These are phyloP conservation scores for Niebla homalea DNA, from an alignment of 495 filamentous ascomycete species.

Conservation along the genomic window DNA sequence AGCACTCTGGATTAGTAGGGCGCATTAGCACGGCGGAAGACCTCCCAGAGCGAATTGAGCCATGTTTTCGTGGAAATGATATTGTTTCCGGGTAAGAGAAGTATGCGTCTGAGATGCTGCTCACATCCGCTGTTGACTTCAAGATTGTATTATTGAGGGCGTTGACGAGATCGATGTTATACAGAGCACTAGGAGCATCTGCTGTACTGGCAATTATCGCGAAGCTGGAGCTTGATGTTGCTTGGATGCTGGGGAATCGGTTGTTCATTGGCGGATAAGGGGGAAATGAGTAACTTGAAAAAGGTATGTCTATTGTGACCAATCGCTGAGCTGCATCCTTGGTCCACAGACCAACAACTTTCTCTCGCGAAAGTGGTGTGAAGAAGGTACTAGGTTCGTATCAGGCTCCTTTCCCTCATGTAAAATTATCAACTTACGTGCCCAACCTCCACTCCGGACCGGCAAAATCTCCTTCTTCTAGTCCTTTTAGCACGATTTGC, in stretches of 20 bases:
- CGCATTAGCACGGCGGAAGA: conserved; percentile 32
- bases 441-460: conserved; percentile 27
- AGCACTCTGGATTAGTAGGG: conserved; percentile 30
- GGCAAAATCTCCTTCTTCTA: conserved; percentile 30
- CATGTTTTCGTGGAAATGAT: conserved; percentile 22
- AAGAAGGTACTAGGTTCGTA: conserved; percentile 21
- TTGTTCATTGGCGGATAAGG: background rate
- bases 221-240: conserved; percentile 15
- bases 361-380: conserved; percentile 24
- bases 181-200: conserved; percentile 14
- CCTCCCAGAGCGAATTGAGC: conserved; percentile 7
- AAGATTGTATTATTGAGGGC: conserved; percentile 4
- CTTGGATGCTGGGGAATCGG: conserved; percentile 1
- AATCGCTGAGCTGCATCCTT: conserved; percentile 17
- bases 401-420: too few relatives aligned
- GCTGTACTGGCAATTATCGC: conserved; percentile 18
- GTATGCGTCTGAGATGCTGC: conserved; percentile 17
- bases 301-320: conserved; percentile 19
- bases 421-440: conserved; percentile 13
- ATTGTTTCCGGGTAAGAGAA: conserved; percentile 24
- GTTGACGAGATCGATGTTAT: conserved; percentile 15
- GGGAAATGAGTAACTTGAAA: background rate
- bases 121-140: conserved; percentile 12
- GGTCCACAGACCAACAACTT: conserved; percentile 22
- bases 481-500: conserved; percentile 18